These are phyloP conservation scores for Penicillium polonicum DNA, from an alignment of 2,329 filamentous ascomycete species.

Conservation along the genomic window DNA sequence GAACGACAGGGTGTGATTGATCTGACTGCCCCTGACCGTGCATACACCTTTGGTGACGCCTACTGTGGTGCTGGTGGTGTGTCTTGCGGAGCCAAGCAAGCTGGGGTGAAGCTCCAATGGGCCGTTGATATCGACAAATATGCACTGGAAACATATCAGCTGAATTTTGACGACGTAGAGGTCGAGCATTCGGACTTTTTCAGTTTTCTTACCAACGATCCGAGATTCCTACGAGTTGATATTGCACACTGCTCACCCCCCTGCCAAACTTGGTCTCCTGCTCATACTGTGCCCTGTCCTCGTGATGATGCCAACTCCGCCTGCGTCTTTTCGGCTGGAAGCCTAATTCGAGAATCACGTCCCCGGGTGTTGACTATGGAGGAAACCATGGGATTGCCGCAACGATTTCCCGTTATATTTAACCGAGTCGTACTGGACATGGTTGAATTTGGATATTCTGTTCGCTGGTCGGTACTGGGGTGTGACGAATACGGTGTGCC, in stretches of 20 bases:
- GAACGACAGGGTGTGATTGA: slow-evolving; percentile 18
- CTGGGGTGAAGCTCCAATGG: slow-evolving; percentile 60
- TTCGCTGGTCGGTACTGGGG: slow-evolving; percentile 65
- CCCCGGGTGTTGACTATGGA: slow-evolving; percentile 75
- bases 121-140: slow-evolving; percentile 62
- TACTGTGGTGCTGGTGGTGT: slow-evolving; percentile 74
- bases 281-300: slow-evolving; percentile 59
- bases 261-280: slow-evolving; percentile 73
- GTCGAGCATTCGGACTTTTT: slow-evolving; percentile 48
- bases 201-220: slow-evolving; percentile 37
- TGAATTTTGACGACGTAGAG: slow-evolving; percentile 54
- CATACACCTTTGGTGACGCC: slow-evolving; percentile 68
- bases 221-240: slow-evolving; percentile 54
- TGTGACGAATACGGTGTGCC: slow-evolving; percentile 51
- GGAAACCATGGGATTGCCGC: slow-evolving; percentile 69
- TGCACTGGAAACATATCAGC: slow-evolving; percentile 58
- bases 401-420: slow-evolving; percentile 57
- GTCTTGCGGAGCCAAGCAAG: slow-evolving; percentile 60
- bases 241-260: slow-evolving; percentile 74
- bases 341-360: slow-evolving; percentile 57
- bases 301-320: slow-evolving; percentile 69
- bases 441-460: slow-evolving; percentile 64
- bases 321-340: slow-evolving; percentile 48
- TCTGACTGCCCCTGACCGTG: slow-evolving; percentile 24
- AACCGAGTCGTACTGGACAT: slow-evolving; percentile 62